Base-by-base conservation (phyloP, 495 filamentous ascomycete genomes). In the Penicillium steckii region DNA sequence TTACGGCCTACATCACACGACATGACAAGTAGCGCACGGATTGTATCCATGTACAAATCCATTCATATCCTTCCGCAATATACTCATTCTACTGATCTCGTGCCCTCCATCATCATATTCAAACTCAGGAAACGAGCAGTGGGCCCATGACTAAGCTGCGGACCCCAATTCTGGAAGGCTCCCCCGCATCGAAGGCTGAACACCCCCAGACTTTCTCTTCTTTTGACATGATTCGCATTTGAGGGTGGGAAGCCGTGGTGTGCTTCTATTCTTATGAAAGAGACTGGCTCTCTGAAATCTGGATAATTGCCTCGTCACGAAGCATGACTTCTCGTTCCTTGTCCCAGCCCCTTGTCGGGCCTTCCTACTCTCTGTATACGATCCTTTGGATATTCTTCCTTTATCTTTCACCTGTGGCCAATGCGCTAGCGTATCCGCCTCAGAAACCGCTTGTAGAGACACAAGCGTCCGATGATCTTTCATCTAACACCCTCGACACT, bases 351-450 rank as follows among this genome's bases (percentile, higher is more conserved):
- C 52, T 19, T 44, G 35, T 35, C 25, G 48, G 63, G 55, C 53
- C 42, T 9, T 23, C 55, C 40, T 27, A 33, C 21, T 53, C 47
- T 48, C 44, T 57, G 27, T 56, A 48, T 54, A 49, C 50, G 33
- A 48, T 63, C 32, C 43, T 71, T 37, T 57, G 45, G 13, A 47
- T 73, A 52, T 56, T 52, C 47, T 27, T 63, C 23, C 45, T 62
- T 47, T 60, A 54, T 27, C 35, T 66, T 41, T 44, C 52, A 21
- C 29, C 30, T 25, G 48, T 30, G 52, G 52, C 57, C 48, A 61
- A 70, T 64, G 64, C 67, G 56, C 65, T 68, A 60, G 62, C 61
- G 48, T 56, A 62, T 50, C 55, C 48, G 32, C 54, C 56, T 24
- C 72, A 72, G 48, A 60, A 61, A 29, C 50, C 56, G 13, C 51